phyloP scores from a whole-genome alignment of 1,284 basidiomycete species.

The Apiotrichum gracile region DNA sequence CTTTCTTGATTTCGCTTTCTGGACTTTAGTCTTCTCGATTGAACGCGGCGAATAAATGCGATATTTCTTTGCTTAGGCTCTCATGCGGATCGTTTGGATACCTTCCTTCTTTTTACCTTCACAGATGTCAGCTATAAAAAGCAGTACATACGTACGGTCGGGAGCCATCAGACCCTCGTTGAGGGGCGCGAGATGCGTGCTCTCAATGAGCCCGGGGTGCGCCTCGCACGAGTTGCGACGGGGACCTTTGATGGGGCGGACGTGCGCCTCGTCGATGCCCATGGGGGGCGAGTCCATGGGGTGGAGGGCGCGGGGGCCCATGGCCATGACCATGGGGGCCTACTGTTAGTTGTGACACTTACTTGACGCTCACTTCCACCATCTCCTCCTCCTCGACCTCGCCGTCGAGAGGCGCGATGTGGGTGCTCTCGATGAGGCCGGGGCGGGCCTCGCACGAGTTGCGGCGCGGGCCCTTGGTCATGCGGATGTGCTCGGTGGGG shows the following conservation, averaged over 20 bases:
- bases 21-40: background rate
- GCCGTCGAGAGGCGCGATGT: too few species aligned
- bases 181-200: conserved; percentile 13
- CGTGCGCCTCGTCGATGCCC: conserved; percentile 6
- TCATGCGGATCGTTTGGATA: background rate
- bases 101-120: background rate
- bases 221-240: conserved; percentile 15
- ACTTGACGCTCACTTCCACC: too few species aligned
- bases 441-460: conserved; percentile 17
- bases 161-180: conserved; percentile 13
- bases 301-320: too few species aligned
- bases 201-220: conserved; percentile 11
- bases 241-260: background rate
- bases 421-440: conserved; percentile 14
- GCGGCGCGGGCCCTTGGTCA: conserved; percentile 9
- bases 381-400: too few species aligned
- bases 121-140: background rate
- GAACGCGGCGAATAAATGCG: background rate
- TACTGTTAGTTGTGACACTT: too few species aligned
- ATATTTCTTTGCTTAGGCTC: background rate
- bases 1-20: background rate
- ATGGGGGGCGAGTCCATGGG: too few species aligned
- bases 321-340: too few species aligned
- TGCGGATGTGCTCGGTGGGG: background rate
- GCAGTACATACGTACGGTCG: background rate